Conservation (phyloP, 495 filamentous ascomycete genomes). For the Aspergillus heteromorphus region DNA sequence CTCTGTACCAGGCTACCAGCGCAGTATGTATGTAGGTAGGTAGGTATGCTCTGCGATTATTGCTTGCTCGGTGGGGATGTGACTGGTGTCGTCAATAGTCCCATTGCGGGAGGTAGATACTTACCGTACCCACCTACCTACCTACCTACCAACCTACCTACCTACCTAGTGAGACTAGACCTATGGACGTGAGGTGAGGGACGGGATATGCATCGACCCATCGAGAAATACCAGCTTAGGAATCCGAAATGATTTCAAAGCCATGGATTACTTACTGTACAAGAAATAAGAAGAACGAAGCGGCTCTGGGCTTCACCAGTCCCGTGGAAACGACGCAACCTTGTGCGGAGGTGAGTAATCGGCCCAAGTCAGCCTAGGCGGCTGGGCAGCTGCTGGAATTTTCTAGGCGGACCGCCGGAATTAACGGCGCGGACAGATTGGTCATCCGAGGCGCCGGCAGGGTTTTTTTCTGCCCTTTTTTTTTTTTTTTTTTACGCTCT, state of each 20-base stretch:
- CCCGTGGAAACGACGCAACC: background rate
- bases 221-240: no score
- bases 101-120: no score
- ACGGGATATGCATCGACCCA: background rate
- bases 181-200: no score
- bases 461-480: background rate
- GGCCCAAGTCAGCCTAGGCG: background rate
- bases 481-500: no score
- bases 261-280: no score
- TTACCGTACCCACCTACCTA: no score
- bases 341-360: background rate
- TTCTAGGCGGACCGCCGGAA: background rate
- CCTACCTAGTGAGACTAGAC: no score
- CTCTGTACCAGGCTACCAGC: no score
- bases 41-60: no score
- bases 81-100: background rate
- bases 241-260: background rate
- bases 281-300: no score
- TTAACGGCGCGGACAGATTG: conserved; percentile 15
- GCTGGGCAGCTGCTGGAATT: conserved; percentile 2
- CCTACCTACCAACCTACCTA: no score
- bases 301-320: background rate
- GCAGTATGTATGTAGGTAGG: no score
- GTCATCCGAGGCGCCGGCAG: conserved; percentile 8
- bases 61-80: background rate